Conservation (phyloP, 2,329 filamentous ascomycete species). For the Helotiales sp. region DNA sequence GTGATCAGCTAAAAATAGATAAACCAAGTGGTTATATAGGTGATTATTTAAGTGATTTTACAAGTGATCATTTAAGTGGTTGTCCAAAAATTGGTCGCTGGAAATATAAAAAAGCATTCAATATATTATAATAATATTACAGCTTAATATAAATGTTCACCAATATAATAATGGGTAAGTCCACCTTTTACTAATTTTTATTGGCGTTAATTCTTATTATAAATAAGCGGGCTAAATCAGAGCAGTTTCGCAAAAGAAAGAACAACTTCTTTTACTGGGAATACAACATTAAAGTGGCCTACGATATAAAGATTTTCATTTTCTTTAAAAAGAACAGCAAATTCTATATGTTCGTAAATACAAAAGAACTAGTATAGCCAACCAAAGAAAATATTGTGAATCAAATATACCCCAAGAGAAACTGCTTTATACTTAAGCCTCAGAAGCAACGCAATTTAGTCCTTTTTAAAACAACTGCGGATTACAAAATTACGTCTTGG, state of each 20-base stretch:
- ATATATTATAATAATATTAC: neutral
- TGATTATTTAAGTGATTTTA: neutral
- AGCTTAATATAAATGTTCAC: neutral
- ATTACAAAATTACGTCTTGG: constrained; percentile 14
- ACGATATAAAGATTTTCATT: constrained; percentile 22
- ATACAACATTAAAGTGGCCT: constrained; percentile 14
- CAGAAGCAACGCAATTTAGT: constrained; percentile 4
- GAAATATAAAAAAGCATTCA: neutral
- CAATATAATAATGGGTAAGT: constrained; percentile 6
- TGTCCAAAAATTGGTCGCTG: neutral
- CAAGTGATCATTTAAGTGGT: neutral
- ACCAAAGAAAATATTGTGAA: constrained; percentile 20
- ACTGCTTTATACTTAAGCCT: constrained; percentile 2
- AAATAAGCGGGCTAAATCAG: constrained; percentile 13
- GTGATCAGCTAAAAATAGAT: constrained; percentile 1
- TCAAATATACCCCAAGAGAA: neutral
- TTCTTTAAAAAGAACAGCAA: constrained; percentile 24
- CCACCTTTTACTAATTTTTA: neutral
- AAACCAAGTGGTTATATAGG: neutral
- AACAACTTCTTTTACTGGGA: constrained; percentile 26
- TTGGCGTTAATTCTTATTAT: constrained; percentile 8
- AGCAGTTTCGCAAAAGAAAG: constrained; percentile 25
- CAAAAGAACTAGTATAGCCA: constrained; percentile 10
- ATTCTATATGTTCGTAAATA: constrained; percentile 23
- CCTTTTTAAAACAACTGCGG: constrained; percentile 18